Base-by-base conservation (phyloP, 495 filamentous ascomycete genomes). In the Rostrohypoxylon terebratum region DNA sequence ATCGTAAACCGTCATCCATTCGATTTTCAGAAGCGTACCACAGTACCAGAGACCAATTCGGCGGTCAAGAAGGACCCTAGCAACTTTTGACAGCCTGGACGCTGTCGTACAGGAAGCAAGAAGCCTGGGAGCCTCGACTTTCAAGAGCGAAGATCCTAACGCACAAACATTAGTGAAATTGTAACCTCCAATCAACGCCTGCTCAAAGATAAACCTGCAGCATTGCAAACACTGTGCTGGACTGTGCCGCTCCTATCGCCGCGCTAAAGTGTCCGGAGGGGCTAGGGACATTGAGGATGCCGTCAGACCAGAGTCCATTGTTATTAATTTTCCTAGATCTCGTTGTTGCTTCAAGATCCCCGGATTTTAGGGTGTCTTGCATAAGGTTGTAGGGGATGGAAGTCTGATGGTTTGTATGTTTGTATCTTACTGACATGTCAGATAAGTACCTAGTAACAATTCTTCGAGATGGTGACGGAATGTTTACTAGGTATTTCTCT, bases 151-250 rank as follows among this genome's bases (percentile, higher is more conserved):
- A 28, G 53, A 45, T 72, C 50, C 47, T 57, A 59, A 72, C 69
- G 51, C 61, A 73, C 65, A 47, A 53, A 65, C 70, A 73, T 68
- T 73, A 73, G 70, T 66, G 59, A 42, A 40, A 20, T 65, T 51
- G 25, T 28, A 50, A 20, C 60, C 21, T 73, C 76, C 76, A 78
- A 76, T 76, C 73, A 76, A 62, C 34, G 45, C 34, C 3, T 62
- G 59, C 71, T 59, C 45, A 71, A 72, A 78, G 76, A 78, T 78
- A 78, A 78, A 76, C 71, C 71, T 78, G 76, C 76, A 78, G 70
- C 57, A 72, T 55, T 40, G 38, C 58, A 66, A 54, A 68, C 76
- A 76, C 76, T 78, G 75, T 77, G 63, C 48, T 55, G 59, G 48
- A 77, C 75, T 75, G 76, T 78, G 38, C 51, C 16, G 59, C 54